Percentiles rank a stretch among this genome's conserved stretches.
These are phyloP conservation scores for Xylariaceae sp. DNA, from an alignment of 2,329 filamentous ascomycete species.

Conservation along the genomic window DNA sequence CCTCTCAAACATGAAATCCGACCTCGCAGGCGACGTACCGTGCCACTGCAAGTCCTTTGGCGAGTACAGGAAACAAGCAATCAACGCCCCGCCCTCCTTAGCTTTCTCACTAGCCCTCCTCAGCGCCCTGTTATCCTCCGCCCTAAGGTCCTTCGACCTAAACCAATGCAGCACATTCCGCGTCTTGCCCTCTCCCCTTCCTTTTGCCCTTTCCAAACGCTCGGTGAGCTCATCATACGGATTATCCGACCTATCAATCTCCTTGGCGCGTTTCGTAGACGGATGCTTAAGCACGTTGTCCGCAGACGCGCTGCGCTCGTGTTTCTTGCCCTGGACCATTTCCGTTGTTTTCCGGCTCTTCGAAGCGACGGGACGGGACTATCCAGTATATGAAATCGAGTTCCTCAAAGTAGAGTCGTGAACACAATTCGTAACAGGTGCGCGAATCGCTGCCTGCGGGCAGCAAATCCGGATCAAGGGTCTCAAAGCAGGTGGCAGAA, in stretches of 20 bases:
- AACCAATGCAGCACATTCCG: conserved; percentile 26
- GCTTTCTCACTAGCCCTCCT: conserved; percentile 21
- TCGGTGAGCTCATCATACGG: conserved; percentile 16
- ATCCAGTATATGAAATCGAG: too few relatives aligned
- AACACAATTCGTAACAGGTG: background rate
- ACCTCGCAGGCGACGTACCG: conserved; percentile 22
- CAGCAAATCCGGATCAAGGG: background rate
- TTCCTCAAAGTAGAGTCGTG: background rate
- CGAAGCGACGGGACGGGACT: too few relatives aligned
- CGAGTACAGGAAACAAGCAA: conserved; percentile 24
- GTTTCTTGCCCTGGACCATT: conserved; percentile 16
- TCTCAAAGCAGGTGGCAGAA: background rate
- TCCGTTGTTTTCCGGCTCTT: background rate
- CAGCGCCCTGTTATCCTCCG: conserved; percentile 24
- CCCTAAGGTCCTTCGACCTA: conserved; percentile 25
- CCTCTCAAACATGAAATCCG: conserved; percentile 26
- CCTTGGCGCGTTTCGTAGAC: conserved; percentile 27
- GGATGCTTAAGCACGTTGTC: conserved; percentile 24
- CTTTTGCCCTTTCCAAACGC: conserved; percentile 5
- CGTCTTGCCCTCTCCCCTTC: background rate
- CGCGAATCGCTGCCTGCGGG: background rate
- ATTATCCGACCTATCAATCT: conserved; percentile 22
- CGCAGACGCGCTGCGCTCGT: conserved; percentile 18
- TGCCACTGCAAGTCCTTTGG: conserved; percentile 27
- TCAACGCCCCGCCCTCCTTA: conserved; percentile 12